Base-by-base conservation (phyloP, 202 grass and related monocot genomes). In the Hordeum pubiflorum region DNA sequence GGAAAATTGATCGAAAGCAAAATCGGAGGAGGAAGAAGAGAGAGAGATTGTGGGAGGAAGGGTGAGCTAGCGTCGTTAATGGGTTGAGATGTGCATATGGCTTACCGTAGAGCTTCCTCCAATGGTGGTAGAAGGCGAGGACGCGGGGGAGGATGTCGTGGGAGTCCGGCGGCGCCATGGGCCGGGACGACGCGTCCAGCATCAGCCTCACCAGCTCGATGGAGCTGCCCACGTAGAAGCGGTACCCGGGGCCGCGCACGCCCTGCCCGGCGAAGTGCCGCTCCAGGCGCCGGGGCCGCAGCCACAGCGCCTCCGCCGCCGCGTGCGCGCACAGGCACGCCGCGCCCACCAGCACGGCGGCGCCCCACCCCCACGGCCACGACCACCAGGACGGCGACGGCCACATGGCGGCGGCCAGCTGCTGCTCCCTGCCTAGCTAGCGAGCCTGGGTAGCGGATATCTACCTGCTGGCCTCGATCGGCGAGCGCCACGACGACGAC, bases 121-220 rank as follows among this genome's bases (percentile, higher is more conserved):
- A 94, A 64, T 91, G 87, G 75, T 91, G 75, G 71, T 89, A 89
- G 87, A 94, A 94, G 78, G 92, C 66, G 82, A 94, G 92, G 50
- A 94, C 92, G 3, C 92, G 58, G 9, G 92, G 92, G 27, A 94
- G 84, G 64, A 91, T 60, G 79, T 91, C 74, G 84, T 94, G 92
- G 5, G 92, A 89, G 59, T 31, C 84, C 8, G 62, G 70, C 8
- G 87, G 86, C 61, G 20, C 71, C 84, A 91, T 87, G 33, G 89
- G 92, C 13, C 69, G 68, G 22, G 89, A 80, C 63, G 84, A 57
- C 18, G 89, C 92, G 69, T 89, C 92, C 23, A 74, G 26, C 89
- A 91, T 91, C 79, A 94, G 63, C 24, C 74, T 63, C 17, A 91
- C 43, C 64, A 91, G 89, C 82, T 94, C 92, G 75, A 78, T 63